Evolutionary conservation across 2,329 filamentous ascomycete species (phyloP).

Genomic region (Harringtonia aguacate): DNA sequence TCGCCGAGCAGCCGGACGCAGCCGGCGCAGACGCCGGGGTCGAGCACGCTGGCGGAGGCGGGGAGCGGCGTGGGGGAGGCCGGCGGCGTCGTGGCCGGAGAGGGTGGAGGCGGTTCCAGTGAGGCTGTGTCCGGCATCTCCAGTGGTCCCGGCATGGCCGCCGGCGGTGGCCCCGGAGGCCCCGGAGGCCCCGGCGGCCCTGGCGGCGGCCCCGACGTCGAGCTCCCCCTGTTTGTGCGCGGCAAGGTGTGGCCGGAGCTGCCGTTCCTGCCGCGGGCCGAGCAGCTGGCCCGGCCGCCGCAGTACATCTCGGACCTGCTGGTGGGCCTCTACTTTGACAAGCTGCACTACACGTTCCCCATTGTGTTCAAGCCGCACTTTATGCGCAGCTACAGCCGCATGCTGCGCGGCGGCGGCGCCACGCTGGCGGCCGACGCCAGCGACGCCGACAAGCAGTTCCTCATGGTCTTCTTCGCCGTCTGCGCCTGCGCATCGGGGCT

Average conservation of each 20-base stretch:
- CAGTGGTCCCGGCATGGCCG: no score
- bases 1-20: conserved; percentile 6
- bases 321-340: conserved; percentile 17
- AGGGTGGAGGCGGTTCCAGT: no score
- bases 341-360: conserved; percentile 19
- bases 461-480: conserved; percentile 19
- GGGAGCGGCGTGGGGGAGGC: neutral
- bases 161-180: no score
- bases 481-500: conserved; percentile 19
- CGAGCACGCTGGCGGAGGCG: neutral
- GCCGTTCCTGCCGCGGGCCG: conserved; percentile 16
- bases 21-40: neutral
- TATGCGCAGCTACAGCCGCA: conserved; percentile 13
- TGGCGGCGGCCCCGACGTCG: conserved; percentile 6
- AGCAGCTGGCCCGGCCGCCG: conserved; percentile 16
- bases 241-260: conserved; percentile 17
- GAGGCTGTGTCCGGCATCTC: no score
- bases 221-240: conserved; percentile 18
- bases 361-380: conserved; percentile 17
- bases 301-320: conserved; percentile 18
- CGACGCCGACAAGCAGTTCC: conserved; percentile 16
- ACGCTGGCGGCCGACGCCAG: no score
- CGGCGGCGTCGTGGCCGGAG: no score
- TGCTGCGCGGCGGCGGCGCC: conserved; percentile 4
- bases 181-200: neutral